Percentiles rank a stretch among this genome's conserved stretches.
Evolutionary conservation across 768 basidiomycete genomes (phyloP).

Genomic region (Xerocomellus chrysenteron): DNA sequence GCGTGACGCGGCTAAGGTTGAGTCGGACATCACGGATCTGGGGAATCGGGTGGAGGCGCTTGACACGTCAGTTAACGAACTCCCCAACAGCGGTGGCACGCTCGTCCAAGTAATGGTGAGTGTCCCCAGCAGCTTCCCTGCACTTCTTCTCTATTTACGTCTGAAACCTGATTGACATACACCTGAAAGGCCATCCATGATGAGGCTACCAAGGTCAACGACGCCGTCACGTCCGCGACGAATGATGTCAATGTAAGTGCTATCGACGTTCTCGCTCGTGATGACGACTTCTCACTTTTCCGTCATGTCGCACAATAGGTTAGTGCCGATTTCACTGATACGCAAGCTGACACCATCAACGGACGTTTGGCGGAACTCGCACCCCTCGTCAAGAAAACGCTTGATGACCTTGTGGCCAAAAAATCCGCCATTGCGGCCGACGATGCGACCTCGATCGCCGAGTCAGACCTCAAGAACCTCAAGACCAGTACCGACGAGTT

Average conservation of each 20-base stretch:
- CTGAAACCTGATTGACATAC: not conserved
- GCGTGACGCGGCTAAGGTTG: not conserved
- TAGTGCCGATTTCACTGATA: not conserved
- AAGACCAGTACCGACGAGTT: not conserved
- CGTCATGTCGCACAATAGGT: not conserved
- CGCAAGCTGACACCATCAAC: not conserved
- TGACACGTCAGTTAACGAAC: not conserved
- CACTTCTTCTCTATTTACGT: not conserved
- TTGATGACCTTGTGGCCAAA: not conserved
- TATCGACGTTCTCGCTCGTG: not conserved
- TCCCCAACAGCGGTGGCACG: not conserved
- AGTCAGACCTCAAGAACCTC: not conserved
- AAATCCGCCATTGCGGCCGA: not conserved
- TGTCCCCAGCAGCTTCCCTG: not conserved
- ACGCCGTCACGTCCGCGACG: fast-evolving
- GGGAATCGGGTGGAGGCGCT: not conserved
- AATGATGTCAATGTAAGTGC: not conserved
- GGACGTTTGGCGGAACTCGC: fast-evolving
- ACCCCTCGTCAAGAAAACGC: not conserved
- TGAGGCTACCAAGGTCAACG: fast-evolving
- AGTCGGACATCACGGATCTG: not conserved
- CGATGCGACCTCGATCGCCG: fast-evolving
- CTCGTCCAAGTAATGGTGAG: not conserved
- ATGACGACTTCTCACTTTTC: no score
- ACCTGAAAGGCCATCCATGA: not conserved